These are phyloP conservation scores for Quercus wislizeni DNA, from an alignment of 306 rosid species.

Conservation along the genomic window DNA sequence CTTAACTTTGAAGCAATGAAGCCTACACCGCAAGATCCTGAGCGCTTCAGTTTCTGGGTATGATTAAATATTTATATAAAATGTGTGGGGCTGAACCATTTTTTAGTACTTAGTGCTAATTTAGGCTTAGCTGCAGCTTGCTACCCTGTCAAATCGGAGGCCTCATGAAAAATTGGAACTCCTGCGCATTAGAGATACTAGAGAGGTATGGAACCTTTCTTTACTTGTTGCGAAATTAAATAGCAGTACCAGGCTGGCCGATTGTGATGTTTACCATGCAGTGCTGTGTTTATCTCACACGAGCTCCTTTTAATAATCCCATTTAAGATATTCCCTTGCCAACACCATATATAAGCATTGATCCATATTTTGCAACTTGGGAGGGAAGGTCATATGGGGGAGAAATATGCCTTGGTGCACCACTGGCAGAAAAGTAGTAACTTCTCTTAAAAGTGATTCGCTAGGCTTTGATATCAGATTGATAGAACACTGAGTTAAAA, in stretches of 20 bases:
- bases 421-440: background rate
- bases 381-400: background rate
- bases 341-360: background rate
- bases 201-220: constrained; percentile 55
- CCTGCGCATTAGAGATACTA: constrained; percentile 68
- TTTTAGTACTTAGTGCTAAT: constrained; percentile 15
- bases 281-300: background rate
- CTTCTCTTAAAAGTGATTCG: background rate
- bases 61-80: constrained; percentile 1
- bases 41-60: constrained; percentile 97
- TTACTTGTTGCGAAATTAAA: background rate
- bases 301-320: background rate
- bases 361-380: too few species aligned
- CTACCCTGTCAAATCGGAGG: constrained; percentile 71
- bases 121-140: constrained; percentile 50
- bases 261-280: background rate
- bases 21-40: constrained; percentile 79
- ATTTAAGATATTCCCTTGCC: background rate
- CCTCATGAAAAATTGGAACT: constrained; percentile 86
- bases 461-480: background rate
- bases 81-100: background rate
- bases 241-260: background rate
- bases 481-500: background rate
- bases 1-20: constrained; percentile 69
- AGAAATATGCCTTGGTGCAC: background rate